Evolutionary conservation across 805 yeast genomes (phyloP).

Genomic region (Tetrapisispora pingtungensis): DNA sequence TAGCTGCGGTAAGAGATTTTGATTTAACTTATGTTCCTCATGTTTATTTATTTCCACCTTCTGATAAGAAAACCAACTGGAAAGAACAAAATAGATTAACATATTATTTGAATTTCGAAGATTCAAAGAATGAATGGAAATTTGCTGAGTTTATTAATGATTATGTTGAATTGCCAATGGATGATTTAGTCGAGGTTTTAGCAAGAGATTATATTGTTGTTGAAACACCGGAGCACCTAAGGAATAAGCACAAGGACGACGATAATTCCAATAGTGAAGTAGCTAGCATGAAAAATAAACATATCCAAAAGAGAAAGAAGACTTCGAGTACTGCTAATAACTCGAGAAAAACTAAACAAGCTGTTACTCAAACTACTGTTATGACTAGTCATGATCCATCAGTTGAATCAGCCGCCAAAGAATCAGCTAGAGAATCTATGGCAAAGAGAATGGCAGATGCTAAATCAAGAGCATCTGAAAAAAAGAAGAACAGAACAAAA

Average conservation of each 20-base stretch:
- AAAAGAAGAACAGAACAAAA: not conserved
- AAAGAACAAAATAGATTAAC: not conserved
- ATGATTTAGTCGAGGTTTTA: not conserved
- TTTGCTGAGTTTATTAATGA: conserved; percentile 2
- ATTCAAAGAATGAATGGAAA: not conserved
- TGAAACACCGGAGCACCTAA: not conserved
- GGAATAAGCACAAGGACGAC: not conserved
- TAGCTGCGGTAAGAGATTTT: conserved; percentile 1
- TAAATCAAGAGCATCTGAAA: not conserved
- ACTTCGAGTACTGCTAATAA: not conserved
- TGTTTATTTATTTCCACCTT: not conserved
- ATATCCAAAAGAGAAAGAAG: not conserved
- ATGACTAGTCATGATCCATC: not conserved
- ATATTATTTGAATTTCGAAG: not conserved
- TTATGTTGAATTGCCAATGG: not conserved
- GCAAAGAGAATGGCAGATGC: not conserved
- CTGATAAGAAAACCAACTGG: not conserved
- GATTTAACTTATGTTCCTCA: conserved; percentile 3
- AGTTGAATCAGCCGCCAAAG: not conserved
- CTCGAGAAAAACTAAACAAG: not conserved
- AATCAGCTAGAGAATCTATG: not conserved
- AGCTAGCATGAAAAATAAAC: not conserved
- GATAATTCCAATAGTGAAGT: not conserved
- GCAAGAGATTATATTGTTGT: conserved; percentile 1
- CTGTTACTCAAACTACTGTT: not conserved